phyloP scores from a whole-genome alignment of 148 eudicot genomes.

The Silene uniflora region DNA sequence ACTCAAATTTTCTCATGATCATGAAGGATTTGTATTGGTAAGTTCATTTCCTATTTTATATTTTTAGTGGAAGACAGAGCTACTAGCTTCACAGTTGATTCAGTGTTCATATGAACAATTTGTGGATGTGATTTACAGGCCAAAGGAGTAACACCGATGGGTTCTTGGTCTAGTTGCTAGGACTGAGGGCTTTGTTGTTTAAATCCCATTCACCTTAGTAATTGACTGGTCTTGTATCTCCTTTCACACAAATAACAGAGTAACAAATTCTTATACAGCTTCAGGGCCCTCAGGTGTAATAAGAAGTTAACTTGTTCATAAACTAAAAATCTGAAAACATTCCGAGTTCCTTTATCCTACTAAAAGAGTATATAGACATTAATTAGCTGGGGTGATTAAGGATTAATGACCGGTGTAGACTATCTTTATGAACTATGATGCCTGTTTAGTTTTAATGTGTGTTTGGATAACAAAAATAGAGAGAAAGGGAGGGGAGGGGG shows the following conservation, averaged over 20 bases:
- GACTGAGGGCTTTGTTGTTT: no score
- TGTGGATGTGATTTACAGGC: no score
- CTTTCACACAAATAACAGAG: not conserved
- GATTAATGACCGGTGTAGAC: conserved; percentile 2
- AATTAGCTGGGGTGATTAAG: not conserved
- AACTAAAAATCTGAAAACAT: not conserved
- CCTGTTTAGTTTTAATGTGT: not conserved
- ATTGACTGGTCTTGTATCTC: not conserved
- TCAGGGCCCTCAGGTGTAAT: no score
- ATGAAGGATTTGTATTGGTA: conserved; percentile 61
- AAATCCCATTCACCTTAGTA: no score
- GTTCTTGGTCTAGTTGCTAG: no score
- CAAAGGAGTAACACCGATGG: no score
- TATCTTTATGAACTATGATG: not conserved
- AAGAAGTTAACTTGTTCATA: no score
- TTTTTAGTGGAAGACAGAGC: not conserved
- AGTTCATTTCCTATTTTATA: conserved; percentile 1
- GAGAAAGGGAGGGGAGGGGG: no score
- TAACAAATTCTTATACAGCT: no score
- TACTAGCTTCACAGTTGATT: not conserved
- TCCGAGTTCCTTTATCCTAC: not conserved
- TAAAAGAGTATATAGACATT: not conserved
- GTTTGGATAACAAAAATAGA: no score
- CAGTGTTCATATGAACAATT: no score
- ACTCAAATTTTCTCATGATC: conserved; percentile 33